Base-by-base conservation (phyloP, 306 rosid species). In the Heteromeles arbutifolia region DNA sequence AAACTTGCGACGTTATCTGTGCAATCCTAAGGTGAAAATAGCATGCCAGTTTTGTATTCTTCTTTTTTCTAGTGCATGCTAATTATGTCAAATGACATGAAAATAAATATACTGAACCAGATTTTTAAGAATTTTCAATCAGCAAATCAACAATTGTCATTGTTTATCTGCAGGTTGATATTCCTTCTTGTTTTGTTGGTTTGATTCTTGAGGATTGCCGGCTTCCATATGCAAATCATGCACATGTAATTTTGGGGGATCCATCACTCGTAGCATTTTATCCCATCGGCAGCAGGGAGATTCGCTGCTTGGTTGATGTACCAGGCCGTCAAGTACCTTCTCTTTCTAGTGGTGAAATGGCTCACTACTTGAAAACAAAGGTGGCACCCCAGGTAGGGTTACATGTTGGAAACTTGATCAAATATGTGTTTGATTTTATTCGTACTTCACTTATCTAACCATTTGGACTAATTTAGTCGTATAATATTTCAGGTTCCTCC, bases 271-370 rank as follows among this genome's bases (percentile, higher is more conserved):
- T 90, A 72, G 39, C 86, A 70, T 83, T 86, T 52, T 90, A 90
- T 66, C 90, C 86, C 3, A 90, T 90, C 50, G 87, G 95, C 68
- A 86, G 88, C 77, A 86, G 85, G 2, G 90, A 90, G 78, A 81
- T 86, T 62, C 89, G 88, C 15, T 90, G 92, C 83, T 69, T 90
- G 81, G 88, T 90, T 29, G 89, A 82, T 81, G 77, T 90, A 31
- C 90, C 92, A 17, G 90, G 95, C 83, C 86, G 79, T 43, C 81
- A 81, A 45, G 64, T 86, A 10, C 95, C 95, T 75, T 87, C 90
- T 10, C 25, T 87, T 70, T 85, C 85, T 39, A 67, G 64, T 72
- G 90, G 95, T 50, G 92, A 86, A 57, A 86, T 90, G 90, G 83
- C 89, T 14, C 67, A 25, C 58, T 90, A 90, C 77, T 83, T 90